Base-by-base conservation (phyloP, 2,329 filamentous ascomycete genomes). In the Colletotrichum somersetense region DNA sequence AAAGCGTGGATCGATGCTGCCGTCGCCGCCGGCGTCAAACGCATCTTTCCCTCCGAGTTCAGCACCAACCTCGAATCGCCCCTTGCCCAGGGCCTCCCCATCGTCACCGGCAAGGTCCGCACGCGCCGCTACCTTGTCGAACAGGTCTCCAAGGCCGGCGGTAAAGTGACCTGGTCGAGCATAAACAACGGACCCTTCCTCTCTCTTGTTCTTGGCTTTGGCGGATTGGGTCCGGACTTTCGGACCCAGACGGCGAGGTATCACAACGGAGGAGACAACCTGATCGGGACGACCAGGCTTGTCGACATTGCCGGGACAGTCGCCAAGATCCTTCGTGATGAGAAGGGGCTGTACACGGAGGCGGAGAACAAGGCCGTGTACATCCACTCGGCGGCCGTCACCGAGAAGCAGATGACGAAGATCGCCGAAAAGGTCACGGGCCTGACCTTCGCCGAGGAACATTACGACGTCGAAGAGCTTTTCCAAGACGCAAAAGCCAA, bases 41-140 rank as follows among this genome's bases (percentile, higher is more conserved):
- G 86, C 30, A 88, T 89, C 78, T 79, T 89, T 33, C 87, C 87
- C 5, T 85, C 85, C 5, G 88, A 89, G 70, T 89, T 84, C 62
- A 74, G 74, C 42, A 81, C 78, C 14, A 79, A 79, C 78, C 76
- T 80, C 14, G 66, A 76, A 46, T 68, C 73, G 11, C 58, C 69
- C 7, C 71, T 76, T 4, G 53, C 75, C 1, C 59, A 74, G 48
- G 50, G 70, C 5, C 59, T 77, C 2, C 76, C 76, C 2, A 59
- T 76, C 11, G 76, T 76, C 40, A 40, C 53, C 0, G 68, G 64
- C 33, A 77, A 77, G 35, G 74, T 78, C 23, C 66, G 55, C 1
- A 46, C 77, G 1, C 72, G 75, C 30, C 67, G 63, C 10, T 71
- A 67, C 30, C 62, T 71, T 12, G 12, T 18, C 16, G 63, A 66